Evolutionary conservation across 768 basidiomycete genomes (phyloP).

Genomic region (Mycena pura): DNA sequence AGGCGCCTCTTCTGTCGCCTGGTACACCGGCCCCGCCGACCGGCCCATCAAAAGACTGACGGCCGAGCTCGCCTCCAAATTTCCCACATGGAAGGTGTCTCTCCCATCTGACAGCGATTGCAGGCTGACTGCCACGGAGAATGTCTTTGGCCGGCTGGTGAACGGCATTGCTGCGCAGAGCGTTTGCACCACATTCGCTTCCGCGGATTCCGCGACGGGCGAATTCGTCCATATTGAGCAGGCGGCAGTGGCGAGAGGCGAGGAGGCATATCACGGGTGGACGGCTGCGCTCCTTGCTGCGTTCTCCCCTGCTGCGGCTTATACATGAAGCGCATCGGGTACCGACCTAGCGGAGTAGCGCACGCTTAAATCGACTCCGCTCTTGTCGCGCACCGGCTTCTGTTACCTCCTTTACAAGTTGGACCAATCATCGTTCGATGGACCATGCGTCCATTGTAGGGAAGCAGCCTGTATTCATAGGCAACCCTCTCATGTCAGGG

Average conservation of each 20-base stretch:
- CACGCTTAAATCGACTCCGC: not conserved
- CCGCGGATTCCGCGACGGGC: constrained; percentile 38
- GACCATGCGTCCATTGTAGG: too few species aligned
- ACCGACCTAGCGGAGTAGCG: not conserved
- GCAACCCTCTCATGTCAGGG: too few species aligned
- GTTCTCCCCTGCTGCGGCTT: constrained; percentile 28
- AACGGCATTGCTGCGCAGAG: constrained; percentile 41
- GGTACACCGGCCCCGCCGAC: constrained; percentile 45
- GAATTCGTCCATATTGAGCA: constrained; percentile 55
- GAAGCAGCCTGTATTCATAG: too few species aligned
- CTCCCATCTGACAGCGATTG: constrained; percentile 50
- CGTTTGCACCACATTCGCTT: constrained; percentile 40
- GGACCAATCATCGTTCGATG: too few species aligned
- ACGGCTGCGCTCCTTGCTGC: constrained; percentile 39
- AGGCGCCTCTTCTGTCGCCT: constrained; percentile 34
- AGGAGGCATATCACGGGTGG: constrained; percentile 41
- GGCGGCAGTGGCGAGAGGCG: constrained; percentile 18
- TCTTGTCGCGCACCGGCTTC: not conserved
- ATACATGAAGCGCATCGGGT: not conserved
- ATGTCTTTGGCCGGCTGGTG: constrained; percentile 52
- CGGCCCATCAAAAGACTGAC: constrained; percentile 47
- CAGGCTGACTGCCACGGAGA: constrained; percentile 49
- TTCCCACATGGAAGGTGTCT: constrained; percentile 46
- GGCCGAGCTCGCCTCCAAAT: constrained; percentile 33
- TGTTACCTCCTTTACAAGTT: not conserved